Base-by-base conservation (phyloP, 306 rosid species). In the Chamaecrista fasciculata region DNA sequence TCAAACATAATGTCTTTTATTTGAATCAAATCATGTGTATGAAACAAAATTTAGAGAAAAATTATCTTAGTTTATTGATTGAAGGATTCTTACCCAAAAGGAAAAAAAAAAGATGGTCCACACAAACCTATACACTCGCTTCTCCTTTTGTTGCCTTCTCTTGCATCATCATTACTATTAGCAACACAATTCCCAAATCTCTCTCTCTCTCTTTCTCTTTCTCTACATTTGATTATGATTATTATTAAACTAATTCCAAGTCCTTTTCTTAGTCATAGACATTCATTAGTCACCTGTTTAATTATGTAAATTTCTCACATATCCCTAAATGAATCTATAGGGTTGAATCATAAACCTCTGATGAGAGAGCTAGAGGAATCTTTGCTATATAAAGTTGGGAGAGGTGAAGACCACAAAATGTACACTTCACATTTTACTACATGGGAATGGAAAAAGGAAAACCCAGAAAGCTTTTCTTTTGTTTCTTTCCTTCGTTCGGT, bases 401-500 rank as follows among this genome's bases (percentile, higher is more conserved):
- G 61, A 46, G 48, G 51, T 70, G 61, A 62, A 37, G 53, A 68
- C 70, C 70, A 49, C 16, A 37, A 23, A 37, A 23, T 56, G 52
- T 29, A 20, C 62, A 64, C 36, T 76, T 47, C 24, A 61, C 39
- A 76, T 74, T 80, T 76, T 21, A 67, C 26, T 33, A 23, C 12
- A 42, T 69, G 71, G 42, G 66, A 34, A 62, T 40, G 43, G 66
- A 43, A 63, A 63, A 53, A 69, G 66, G 52, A 33, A 57, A 56
- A 64, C 66, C 59, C 74, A 70, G 62, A 73, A 82, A 51, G 78
- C 66, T 70, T 70, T 61, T 78, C 74, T 79, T 72, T 77, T 77
- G 69, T 47, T 83, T 69, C 79, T 83, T 83, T 86, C 66, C 76
- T 70, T 79, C 71, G 66, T 82, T 79, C 66, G 89, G 94, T 86